Evolutionary conservation across 352 stramenopile genomes (phyloP).

Genomic region (Pythium myriotylum): DNA sequence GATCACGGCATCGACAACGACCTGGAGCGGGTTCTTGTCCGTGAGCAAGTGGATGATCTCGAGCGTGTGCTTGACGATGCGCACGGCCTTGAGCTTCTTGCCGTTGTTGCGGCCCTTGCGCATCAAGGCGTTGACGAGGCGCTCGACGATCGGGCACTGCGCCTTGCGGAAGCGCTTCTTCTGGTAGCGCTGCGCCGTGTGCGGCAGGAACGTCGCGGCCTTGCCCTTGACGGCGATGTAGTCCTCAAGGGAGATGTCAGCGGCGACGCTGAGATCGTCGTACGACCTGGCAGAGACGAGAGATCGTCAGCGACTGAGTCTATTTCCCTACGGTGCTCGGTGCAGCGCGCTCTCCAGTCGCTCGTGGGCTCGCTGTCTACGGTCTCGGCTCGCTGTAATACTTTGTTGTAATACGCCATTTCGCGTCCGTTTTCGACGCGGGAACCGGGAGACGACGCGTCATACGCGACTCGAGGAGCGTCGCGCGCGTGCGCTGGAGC

Average conservation of each 20-base stretch:
- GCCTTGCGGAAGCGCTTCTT: slow-evolving; percentile 99
- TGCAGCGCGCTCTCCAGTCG: too few relatives aligned
- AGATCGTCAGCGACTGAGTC: background rate
- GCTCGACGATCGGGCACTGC: slow-evolving; percentile 99
- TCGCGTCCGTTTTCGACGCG: slow-evolving; percentile 12
- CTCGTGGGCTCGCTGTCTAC: too few relatives aligned
- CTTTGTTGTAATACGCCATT: too few relatives aligned
- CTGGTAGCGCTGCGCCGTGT: slow-evolving; percentile 99
- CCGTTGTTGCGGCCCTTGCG: slow-evolving; percentile 98
- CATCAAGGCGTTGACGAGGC: slow-evolving; percentile 98
- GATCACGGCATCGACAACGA: slow-evolving; percentile 92
- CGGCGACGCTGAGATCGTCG: slow-evolving; percentile 97
- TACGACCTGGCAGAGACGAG: slow-evolving; percentile 87
- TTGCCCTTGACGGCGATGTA: slow-evolving; percentile 99
- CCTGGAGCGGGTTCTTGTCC: slow-evolving; percentile 99
- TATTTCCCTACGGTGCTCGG: too few relatives aligned
- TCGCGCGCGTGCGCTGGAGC: background rate
- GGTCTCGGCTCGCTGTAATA: too few relatives aligned
- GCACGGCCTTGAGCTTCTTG: slow-evolving; percentile 99
- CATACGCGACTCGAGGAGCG: too few relatives aligned
- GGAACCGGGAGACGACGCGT: slow-evolving; percentile 2
- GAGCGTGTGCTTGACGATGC: slow-evolving; percentile 99
- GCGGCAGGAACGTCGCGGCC: slow-evolving; percentile 97
- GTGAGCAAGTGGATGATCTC: slow-evolving; percentile 99
- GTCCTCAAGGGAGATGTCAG: slow-evolving; percentile 98